Evolutionary conservation across 1,284 basidiomycete genomes (phyloP).

Genomic region (Rhodotorula mucilaginosa): DNA sequence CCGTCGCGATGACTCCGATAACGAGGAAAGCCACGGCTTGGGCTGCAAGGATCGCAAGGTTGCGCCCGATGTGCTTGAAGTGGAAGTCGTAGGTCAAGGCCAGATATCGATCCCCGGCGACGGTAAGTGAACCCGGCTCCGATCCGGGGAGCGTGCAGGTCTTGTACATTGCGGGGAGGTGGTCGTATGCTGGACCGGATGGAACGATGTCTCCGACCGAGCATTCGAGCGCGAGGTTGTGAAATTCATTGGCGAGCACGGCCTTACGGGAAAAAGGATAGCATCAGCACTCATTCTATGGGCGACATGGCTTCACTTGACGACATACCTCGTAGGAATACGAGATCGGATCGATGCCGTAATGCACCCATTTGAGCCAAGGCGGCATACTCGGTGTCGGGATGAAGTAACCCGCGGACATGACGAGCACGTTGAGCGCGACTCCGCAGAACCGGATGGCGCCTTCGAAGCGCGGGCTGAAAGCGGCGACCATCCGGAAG

Average conservation of each 20-base stretch:
- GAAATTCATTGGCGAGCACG: conserved; percentile 44
- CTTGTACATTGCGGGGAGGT: conserved; percentile 28
- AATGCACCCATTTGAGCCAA: conserved; percentile 44
- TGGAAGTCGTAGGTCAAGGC: conserved; percentile 49
- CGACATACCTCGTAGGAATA: conserved; percentile 43
- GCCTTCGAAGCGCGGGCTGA: conserved; percentile 44
- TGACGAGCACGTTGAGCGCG: conserved; percentile 44
- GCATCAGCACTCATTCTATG: background rate
- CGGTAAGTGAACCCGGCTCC: conserved; percentile 46
- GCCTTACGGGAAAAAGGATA: conserved; percentile 11
- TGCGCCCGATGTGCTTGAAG: conserved; percentile 51
- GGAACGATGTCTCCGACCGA: conserved; percentile 69
- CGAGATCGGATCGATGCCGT: conserved; percentile 43
- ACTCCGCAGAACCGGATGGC: conserved; percentile 46
- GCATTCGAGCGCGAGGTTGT: conserved; percentile 57
- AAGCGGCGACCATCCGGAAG: conserved; percentile 45
- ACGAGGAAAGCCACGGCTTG: conserved; percentile 47
- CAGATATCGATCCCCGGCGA: conserved; percentile 50
- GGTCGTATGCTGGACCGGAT: conserved; percentile 36
- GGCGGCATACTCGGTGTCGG: conserved; percentile 42
- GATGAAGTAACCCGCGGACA: conserved; percentile 46
- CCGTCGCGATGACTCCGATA: conserved; percentile 41
- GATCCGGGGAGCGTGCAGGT: conserved; percentile 52
- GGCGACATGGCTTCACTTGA: background rate
- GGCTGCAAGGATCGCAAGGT: conserved; percentile 53